phyloP scores from a whole-genome alignment of 2,329 filamentous ascomycete genomes.

The Pyrenophora teres region DNA sequence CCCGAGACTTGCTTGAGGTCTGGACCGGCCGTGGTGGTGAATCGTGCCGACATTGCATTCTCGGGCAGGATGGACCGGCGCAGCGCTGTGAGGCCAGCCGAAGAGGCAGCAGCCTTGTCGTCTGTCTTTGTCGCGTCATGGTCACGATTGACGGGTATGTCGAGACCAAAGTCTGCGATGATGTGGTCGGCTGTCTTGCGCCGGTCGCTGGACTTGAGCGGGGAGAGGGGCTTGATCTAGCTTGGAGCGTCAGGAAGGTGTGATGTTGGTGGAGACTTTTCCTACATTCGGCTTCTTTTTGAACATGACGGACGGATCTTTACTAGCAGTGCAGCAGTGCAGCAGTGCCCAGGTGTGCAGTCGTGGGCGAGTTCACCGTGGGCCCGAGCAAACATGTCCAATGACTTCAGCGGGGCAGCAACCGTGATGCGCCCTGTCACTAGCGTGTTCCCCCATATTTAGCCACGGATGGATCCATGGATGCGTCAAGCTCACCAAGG shows the following conservation, averaged over 20 bases:
- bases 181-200: constrained; percentile 70
- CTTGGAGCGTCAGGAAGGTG: constrained; percentile 10
- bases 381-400: not conserved
- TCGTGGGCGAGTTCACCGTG: not conserved
- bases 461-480: not conserved
- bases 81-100: constrained; percentile 55
- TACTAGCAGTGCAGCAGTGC: not conserved
- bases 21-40: constrained; percentile 68
- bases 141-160: constrained; percentile 47
- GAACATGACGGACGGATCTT: constrained; percentile 56
- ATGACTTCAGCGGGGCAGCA: constrained; percentile 25
- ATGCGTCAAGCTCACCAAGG: no score
- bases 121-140: constrained; percentile 44
- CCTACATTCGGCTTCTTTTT: constrained; percentile 66
- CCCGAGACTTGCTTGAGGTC: constrained; percentile 65
- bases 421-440: not conserved
- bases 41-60: constrained; percentile 64
- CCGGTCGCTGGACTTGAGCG: constrained; percentile 69
- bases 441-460: not conserved
- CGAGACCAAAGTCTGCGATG: constrained; percentile 64
- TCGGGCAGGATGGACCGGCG: constrained; percentile 67
- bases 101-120: constrained; percentile 49
- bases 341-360: not conserved
- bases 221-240: constrained; percentile 68
- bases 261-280: not conserved